Evolutionary conservation across 2,329 filamentous ascomycete genomes (phyloP).

Genomic region (Kalmusia sp.): DNA sequence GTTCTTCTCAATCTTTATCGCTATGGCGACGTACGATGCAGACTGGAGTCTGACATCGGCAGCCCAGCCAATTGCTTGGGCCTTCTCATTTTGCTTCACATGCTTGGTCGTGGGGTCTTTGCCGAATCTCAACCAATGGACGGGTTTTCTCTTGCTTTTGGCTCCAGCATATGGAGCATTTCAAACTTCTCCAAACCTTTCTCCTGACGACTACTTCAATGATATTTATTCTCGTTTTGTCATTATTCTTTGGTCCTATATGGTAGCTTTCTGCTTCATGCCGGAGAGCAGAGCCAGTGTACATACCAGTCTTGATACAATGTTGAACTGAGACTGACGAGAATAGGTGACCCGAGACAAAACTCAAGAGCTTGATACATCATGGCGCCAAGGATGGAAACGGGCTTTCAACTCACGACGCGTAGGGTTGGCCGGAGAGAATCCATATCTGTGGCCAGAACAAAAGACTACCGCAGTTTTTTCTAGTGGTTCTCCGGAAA

Average conservation of each 20-base stretch:
- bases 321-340: not conserved
- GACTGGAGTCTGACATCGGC: not conserved
- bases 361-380: not conserved
- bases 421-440: constrained; percentile 1
- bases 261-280: constrained; percentile 12
- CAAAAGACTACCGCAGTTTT: constrained; percentile 4
- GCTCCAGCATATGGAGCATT: constrained; percentile 10
- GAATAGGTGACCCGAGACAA: not conserved
- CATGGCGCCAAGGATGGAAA: constrained; percentile 2
- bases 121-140: constrained; percentile 9
- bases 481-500: not conserved
- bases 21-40: not conserved
- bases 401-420: constrained; percentile 2
- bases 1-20: not conserved
- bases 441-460: constrained; percentile 5
- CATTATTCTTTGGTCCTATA: constrained; percentile 11
- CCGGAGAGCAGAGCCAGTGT: not conserved
- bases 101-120: constrained; percentile 4
- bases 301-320: not conserved
- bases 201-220: constrained; percentile 7
- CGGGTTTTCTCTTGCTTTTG: constrained; percentile 7
- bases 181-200: constrained; percentile 6
- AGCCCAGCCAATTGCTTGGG: constrained; percentile 8
- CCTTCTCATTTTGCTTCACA: constrained; percentile 8
- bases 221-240: constrained; percentile 12